phyloP scores from a whole-genome alignment of 768 basidiomycete species.

The Lepiota brunneoincarnata region DNA sequence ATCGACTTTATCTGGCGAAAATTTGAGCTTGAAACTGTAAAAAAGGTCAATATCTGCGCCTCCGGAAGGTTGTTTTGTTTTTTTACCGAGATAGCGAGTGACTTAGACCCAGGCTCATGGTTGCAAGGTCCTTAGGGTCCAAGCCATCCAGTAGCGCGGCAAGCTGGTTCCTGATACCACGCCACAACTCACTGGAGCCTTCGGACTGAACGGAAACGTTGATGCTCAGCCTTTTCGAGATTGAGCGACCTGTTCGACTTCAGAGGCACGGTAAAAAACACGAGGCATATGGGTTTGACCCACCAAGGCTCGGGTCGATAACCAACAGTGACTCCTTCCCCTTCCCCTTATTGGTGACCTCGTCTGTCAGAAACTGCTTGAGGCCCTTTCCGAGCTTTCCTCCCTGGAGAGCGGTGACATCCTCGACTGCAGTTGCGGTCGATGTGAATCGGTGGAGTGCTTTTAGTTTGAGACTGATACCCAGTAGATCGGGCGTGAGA shows the following conservation, averaged over 20 bases:
- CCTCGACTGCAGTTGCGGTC: slow-evolving; percentile 95
- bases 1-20: slow-evolving; percentile 99
- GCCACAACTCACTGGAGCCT: slow-evolving; percentile 72
- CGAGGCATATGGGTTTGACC: slow-evolving; percentile 23
- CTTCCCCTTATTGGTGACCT: slow-evolving; percentile 87
- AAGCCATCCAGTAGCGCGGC: slow-evolving; percentile 84
- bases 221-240: slow-evolving; percentile 92
- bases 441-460: slow-evolving; percentile 96
- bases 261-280: background rate
- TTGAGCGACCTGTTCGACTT: slow-evolving; percentile 61
- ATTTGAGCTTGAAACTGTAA: slow-evolving; percentile 94
- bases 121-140: slow-evolving; percentile 91
- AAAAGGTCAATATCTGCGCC: background rate
- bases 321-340: slow-evolving; percentile 83
- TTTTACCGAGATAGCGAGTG: slow-evolving; percentile 91
- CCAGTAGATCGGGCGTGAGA: slow-evolving; percentile 3
- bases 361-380: slow-evolving; percentile 89
- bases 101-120: slow-evolving; percentile 96
- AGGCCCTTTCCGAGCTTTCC: slow-evolving; percentile 92
- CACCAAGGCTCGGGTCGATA: slow-evolving; percentile 88
- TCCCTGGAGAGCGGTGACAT: slow-evolving; percentile 87
- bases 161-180: slow-evolving; percentile 91
- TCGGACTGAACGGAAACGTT: slow-evolving; percentile 67
- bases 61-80: background rate
- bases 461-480: slow-evolving; percentile 81